Conservation (phyloP, 176 grass and related monocot genomes). For the Aegilops umbellulata region DNA sequence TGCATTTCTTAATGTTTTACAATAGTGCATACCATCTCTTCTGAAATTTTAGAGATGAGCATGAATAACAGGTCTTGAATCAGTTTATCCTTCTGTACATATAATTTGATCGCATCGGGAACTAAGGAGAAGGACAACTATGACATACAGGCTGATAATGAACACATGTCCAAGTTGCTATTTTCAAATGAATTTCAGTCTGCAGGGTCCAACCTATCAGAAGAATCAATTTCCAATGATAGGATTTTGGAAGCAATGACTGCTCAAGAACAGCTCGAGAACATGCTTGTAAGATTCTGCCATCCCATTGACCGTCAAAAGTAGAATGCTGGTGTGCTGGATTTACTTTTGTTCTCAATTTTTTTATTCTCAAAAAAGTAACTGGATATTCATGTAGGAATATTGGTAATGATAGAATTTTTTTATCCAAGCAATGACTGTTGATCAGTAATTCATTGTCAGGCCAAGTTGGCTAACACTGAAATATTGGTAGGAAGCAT, state of each 20-base stretch:
- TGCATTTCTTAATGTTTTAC: too few species aligned
- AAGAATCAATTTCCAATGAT: constrained; percentile 35
- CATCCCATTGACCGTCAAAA: constrained; percentile 9
- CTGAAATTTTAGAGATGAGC: too few species aligned
- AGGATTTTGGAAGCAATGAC: constrained; percentile 60
- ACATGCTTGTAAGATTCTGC: constrained; percentile 46
- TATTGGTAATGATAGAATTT: too few species aligned
- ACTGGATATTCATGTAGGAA: too few species aligned
- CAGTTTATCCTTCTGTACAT: constrained; percentile 12
- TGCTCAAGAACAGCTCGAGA: constrained; percentile 37
- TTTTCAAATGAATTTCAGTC: constrained; percentile 14
- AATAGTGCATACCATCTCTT: too few species aligned
- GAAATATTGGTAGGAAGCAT: too few species aligned
- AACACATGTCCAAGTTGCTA: constrained; percentile 51
- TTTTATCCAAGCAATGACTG: too few species aligned
- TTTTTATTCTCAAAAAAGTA: too few species aligned
- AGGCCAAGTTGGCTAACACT: too few species aligned
- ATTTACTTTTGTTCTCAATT: too few species aligned
- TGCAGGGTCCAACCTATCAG: not conserved
- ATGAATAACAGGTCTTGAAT: too few species aligned
- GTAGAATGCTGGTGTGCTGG: not conserved
- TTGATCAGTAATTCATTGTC: too few species aligned
- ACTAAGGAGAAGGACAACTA: constrained; percentile 55
- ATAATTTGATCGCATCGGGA: constrained; percentile 50
- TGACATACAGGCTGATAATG: constrained; percentile 39